phyloP scores from a whole-genome alignment of 108 stramenopile species.

The Nannochloropsis granulata region DNA sequence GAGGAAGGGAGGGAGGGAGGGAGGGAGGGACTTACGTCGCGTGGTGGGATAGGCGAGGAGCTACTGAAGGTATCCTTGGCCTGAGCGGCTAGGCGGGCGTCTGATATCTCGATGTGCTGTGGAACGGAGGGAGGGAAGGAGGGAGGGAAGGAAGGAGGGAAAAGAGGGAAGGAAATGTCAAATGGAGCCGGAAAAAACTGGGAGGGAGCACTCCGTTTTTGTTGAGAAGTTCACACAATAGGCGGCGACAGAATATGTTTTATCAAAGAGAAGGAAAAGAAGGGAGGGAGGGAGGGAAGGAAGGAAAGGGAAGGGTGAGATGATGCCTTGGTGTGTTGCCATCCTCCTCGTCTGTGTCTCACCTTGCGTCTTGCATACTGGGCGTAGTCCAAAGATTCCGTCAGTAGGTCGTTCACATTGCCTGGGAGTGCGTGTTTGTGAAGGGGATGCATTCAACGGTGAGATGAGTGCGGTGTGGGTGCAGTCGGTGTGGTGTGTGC shows the following conservation, averaged over 20 bases:
- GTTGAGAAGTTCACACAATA: too few species aligned
- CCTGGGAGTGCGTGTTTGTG: neutral
- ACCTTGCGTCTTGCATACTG: neutral
- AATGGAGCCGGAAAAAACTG: too few species aligned
- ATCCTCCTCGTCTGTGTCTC: neutral
- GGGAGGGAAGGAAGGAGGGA: neutral
- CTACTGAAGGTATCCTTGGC: neutral
- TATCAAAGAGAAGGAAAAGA: neutral
- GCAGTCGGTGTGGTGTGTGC: too few species aligned
- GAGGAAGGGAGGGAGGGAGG: neutral
- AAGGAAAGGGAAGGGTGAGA: neutral
- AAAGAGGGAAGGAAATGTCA: neutral
- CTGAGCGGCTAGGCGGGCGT: neutral
- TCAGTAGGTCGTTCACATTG: neutral
- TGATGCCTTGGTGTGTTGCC: neutral
- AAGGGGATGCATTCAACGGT: too few species aligned
- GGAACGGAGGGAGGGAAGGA: neutral
- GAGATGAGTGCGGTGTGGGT: too few species aligned
- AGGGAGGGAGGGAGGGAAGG: neutral
- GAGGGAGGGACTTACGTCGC: too few species aligned
- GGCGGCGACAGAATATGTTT: too few species aligned
- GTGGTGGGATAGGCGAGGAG: neutral
- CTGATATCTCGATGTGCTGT: neutral
- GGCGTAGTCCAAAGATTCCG: neutral
- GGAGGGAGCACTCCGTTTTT: too few species aligned